Percentiles rank a stretch among this genome's conserved stretches.
Evolutionary conservation across 257 asterid genomes (phyloP).

Genomic region (Fraxinus anomala): DNA sequence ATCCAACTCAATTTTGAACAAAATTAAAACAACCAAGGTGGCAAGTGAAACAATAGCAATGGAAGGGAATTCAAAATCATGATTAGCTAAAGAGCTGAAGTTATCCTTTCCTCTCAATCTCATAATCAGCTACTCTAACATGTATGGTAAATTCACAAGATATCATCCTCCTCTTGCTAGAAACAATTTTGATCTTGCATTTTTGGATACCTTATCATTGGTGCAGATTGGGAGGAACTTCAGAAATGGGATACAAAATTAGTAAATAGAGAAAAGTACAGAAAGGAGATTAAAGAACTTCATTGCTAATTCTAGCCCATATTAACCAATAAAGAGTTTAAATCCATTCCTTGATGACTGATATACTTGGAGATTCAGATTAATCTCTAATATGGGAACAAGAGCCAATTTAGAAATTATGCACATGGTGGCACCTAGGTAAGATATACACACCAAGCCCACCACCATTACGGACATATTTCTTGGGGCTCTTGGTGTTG

Average conservation of each 20-base stretch:
- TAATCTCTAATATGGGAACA: conserved; percentile 12
- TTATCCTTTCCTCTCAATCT: neutral
- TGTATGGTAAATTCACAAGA: conserved; percentile 5
- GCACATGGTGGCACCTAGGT: conserved; percentile 14
- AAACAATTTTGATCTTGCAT: conserved; percentile 11
- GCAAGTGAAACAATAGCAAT: neutral
- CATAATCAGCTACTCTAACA: neutral
- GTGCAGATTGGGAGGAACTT: neutral
- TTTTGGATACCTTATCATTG: conserved; percentile 6
- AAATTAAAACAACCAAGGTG: conserved; percentile 12
- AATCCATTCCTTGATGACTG: neutral
- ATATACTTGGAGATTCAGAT: conserved; percentile 6
- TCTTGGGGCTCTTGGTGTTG: neutral
- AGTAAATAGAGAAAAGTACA: neutral
- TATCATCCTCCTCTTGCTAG: conserved; percentile 5
- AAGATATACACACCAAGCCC: neutral
- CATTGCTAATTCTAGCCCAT: neutral
- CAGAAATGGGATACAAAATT: conserved; percentile 10
- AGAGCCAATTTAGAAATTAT: neutral
- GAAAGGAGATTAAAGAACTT: conserved; percentile 8
- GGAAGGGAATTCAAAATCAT: conserved; percentile 9
- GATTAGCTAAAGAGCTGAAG: neutral
- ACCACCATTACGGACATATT: neutral
- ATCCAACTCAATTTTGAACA: conserved; percentile 22
- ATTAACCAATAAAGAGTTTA: conserved; percentile 13